phyloP scores from a whole-genome alignment of 768 basidiomycete genomes.

The Trametes maxima region DNA sequence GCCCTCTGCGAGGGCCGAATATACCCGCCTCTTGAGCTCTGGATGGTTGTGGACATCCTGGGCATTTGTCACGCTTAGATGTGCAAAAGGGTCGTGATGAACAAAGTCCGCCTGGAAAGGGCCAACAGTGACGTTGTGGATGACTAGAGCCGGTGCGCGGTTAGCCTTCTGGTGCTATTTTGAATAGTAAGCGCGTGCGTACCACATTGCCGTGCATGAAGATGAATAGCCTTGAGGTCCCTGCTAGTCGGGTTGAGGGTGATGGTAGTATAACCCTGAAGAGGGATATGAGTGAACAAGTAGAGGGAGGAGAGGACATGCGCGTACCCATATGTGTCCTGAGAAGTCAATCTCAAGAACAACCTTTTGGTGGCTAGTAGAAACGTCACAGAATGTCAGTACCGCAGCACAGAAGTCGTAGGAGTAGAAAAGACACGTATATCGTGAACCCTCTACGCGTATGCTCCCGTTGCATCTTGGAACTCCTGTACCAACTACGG shows the following conservation, averaged over 20 bases:
- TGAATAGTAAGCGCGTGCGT: constrained; percentile 36
- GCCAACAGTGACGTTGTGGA: constrained; percentile 73
- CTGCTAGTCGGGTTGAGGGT: constrained; percentile 80
- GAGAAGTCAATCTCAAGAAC: constrained; percentile 92
- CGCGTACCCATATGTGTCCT: constrained; percentile 78
- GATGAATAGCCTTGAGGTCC: constrained; percentile 79
- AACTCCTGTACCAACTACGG: constrained; percentile 12
- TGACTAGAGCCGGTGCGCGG: constrained; percentile 46
- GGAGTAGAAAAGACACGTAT: constrained; percentile 61
- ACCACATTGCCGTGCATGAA: constrained; percentile 91
- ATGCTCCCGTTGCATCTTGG: constrained; percentile 74
- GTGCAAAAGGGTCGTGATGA: constrained; percentile 74
- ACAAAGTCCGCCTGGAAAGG: constrained; percentile 76
- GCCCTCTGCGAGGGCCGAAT: constrained; percentile 85
- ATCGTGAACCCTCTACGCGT: constrained; percentile 81
- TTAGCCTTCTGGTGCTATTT: constrained; percentile 27
- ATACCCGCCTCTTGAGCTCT: constrained; percentile 90
- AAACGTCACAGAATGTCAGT: constrained; percentile 55
- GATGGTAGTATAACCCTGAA: constrained; percentile 91
- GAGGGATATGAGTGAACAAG: constrained; percentile 12
- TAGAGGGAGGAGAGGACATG: constrained; percentile 29
- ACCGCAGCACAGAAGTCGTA: constrained; percentile 23
- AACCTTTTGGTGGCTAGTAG: constrained; percentile 95
- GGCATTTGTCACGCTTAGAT: constrained; percentile 62
- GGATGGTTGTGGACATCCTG: constrained; percentile 88